Percentiles rank a stretch among this genome's conserved stretches.
Conservation (phyloP, 108 stramenopile genomes). For the Nitzschia sp. region DNA sequence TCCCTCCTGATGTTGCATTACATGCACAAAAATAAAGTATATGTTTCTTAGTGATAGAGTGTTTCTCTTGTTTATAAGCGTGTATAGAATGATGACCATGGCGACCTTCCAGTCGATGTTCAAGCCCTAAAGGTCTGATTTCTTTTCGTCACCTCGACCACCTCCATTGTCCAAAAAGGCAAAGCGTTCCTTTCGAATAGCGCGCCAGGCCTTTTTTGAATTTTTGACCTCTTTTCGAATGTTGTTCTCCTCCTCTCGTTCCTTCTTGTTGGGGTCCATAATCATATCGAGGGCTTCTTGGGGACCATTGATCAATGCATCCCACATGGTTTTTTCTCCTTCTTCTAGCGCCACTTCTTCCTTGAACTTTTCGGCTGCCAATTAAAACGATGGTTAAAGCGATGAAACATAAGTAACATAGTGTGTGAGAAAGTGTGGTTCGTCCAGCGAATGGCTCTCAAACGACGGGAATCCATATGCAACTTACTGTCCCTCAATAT, state of each 20-base stretch:
- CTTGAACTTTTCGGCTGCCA: conserved; percentile 11
- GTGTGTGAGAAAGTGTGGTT: neutral
- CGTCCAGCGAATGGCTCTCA: neutral
- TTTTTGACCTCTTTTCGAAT: conserved; percentile 79
- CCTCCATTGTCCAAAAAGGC: conserved; percentile 64
- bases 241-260: conserved; percentile 81
- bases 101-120: neutral
- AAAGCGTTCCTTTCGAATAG: conserved; percentile 84
- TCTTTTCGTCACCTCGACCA: conserved; percentile 28
- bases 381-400: no score
- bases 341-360: conserved; percentile 56
- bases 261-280: conserved; percentile 84
- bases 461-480: neutral
- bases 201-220: conserved; percentile 78
- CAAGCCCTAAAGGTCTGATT: conserved; percentile 5
- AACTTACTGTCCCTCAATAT: conserved; percentile 7
- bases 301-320: conserved; percentile 58
- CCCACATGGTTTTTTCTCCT: conserved; percentile 71
- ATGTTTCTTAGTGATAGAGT: no score
- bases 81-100: no score
- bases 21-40: no score
- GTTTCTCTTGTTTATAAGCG: no score
- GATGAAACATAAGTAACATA: neutral
- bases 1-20: neutral
- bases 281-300: conserved; percentile 76